A percentile compares a stretch with the other conserved stretches of the same genome.
Evolutionary conservation across 441 rosid species (phyloP).

Genomic region (Theobroma grandiflorum): DNA sequence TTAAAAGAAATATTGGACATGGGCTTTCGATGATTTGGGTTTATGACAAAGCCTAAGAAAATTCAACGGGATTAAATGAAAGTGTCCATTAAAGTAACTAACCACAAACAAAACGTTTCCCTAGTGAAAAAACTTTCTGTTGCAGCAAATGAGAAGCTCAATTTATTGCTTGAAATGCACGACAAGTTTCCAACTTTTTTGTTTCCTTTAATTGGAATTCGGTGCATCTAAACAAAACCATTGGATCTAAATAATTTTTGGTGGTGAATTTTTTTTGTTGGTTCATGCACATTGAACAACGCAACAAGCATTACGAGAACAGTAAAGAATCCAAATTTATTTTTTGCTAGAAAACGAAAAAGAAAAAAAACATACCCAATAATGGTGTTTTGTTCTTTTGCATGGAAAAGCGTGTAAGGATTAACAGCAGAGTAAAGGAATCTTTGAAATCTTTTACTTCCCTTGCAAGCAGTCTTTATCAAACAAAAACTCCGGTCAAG

Average conservation of each 20-base stretch:
- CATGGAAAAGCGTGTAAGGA: slow-evolving; percentile 8
- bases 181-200: not conserved
- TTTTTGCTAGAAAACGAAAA: not conserved
- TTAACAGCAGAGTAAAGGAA: slow-evolving; percentile 17
- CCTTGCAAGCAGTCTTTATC: slow-evolving; percentile 4
- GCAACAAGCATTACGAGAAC: not conserved
- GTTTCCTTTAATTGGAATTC: not conserved
- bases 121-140: not conserved
- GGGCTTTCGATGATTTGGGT: not conserved
- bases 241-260: not conserved
- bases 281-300: not conserved
- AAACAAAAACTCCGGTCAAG: not conserved
- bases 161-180: slow-evolving; percentile 19
- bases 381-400: not conserved
- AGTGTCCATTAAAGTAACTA: not conserved
- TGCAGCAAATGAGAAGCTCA: not conserved
- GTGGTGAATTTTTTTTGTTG: not conserved
- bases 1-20: not conserved
- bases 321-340: not conserved
- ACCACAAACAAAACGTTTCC: not conserved
- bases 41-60: not conserved
- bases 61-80: not conserved
- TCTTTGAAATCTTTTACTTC: slow-evolving; percentile 17
- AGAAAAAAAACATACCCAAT: no score
- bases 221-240: not conserved